Base-by-base conservation (phyloP, 2,329 filamentous ascomycete species). In the Coccinonectria pachysandricola region DNA sequence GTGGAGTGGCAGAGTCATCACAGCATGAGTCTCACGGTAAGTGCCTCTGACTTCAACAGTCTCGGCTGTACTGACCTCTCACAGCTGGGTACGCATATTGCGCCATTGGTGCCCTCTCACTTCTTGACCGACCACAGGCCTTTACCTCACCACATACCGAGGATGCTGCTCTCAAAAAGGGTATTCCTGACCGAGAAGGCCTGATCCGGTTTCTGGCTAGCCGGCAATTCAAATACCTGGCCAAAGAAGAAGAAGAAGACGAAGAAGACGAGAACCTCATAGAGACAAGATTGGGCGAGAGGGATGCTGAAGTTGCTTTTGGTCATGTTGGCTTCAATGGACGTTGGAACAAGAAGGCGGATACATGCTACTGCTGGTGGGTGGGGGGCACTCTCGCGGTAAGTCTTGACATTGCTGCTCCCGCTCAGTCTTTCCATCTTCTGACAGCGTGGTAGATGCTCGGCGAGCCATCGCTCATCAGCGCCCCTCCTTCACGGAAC, bases 291-390 rank as follows among this genome's bases (percentile, higher is more conserved):
- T 40, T 63, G n/a, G 52, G 53, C 1, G 43, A 48, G 5, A 42
- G 62, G 12, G 44, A 43, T 3, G 31, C 57, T 1, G 45, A 51
- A 8, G 46, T 53, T 4, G 33, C 23, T 4, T 47, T 37, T 12
- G 54, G 59, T 7, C 70, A 68, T 45, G 68, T 84, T 2, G 91
- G 87, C 7, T 86, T 92, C 57, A 94, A 92, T 46, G 91, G 91
- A 14, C 75, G 91, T 25, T 76, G 74, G 50, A 95, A 94, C 60
- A 98, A 98, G 54, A 68, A 78, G 24, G 81, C 83, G 7, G 91
- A 98, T 56, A 96, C 91, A 1, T 98, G 91, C 57, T 98, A 98
- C 54, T 79, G 75, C 12, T 98, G 88, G 65, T 98, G 91, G 91
- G 84, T 83, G 1, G 68, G 69, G 4, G 85, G 74, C 2, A 74